A percentile compares a stretch with the other conserved stretches of the same genome.
These are phyloP conservation scores for Kazachstania viticola DNA, from an alignment of 805 yeast species.

Conservation along the genomic window DNA sequence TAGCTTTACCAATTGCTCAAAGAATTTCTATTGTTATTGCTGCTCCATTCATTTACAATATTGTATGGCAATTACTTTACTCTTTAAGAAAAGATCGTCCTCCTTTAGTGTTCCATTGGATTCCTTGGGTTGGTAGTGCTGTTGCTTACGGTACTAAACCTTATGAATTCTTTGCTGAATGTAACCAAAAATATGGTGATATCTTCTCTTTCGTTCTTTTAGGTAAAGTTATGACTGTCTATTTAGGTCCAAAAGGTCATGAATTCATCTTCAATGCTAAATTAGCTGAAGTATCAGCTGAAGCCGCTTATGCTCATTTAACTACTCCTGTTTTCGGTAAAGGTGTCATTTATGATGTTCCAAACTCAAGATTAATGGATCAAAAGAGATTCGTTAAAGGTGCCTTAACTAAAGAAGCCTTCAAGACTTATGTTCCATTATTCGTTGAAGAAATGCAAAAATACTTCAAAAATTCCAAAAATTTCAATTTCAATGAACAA, in stretches of 20 bases:
- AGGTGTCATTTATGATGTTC: conserved; percentile 95
- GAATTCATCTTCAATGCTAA: conserved; percentile 91
- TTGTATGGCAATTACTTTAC: conserved; percentile 55
- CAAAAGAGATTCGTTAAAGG: conserved; percentile 93
- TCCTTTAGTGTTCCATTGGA: conserved; percentile 83
- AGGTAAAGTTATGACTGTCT: conserved; percentile 91
- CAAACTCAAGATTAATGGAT: conserved; percentile 90
- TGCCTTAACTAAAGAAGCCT: conserved; percentile 77
- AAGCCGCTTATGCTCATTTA: conserved; percentile 87
- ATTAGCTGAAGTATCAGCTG: conserved; percentile 83
- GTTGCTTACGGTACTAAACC: conserved; percentile 86
- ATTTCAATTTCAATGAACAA: conserved; percentile 32
- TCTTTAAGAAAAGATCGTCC: conserved; percentile 72
- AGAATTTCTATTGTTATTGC: conserved; percentile 25
- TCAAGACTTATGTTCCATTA: conserved; percentile 76
- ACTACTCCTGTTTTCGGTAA: conserved; percentile 99
- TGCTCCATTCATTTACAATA: conserved; percentile 51
- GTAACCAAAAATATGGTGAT: conserved; percentile 81
- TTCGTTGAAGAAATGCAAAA: conserved; percentile 66
- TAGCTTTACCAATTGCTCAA: conserved; percentile 28
- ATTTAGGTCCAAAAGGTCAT: conserved; percentile 94
- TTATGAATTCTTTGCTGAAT: conserved; percentile 71
- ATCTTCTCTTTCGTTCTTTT: conserved; percentile 81
- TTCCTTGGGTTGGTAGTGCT: conserved; percentile 95
- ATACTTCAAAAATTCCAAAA: conserved; percentile 45